These are phyloP conservation scores for Hypoxylon crocopeplum DNA, from an alignment of 495 filamentous ascomycete species.

Conservation along the genomic window DNA sequence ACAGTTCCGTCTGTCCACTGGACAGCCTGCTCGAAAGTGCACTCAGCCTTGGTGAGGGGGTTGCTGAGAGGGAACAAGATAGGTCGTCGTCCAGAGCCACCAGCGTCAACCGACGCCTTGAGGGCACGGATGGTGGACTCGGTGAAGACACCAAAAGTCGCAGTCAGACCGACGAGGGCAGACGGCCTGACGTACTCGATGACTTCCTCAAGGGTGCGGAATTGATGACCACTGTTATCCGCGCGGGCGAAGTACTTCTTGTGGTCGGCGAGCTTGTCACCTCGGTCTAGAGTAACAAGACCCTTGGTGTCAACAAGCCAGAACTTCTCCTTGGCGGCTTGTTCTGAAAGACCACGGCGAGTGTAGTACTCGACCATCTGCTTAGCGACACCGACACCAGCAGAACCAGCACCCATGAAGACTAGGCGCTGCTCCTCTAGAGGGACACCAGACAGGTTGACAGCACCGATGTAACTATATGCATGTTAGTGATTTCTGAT, in stretches of 20 bases:
- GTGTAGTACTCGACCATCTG: constrained; percentile 97
- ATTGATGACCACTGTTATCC: constrained; percentile 92
- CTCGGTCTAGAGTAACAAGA: constrained; percentile 90
- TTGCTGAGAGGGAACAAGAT: constrained; percentile 96
- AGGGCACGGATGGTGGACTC: constrained; percentile 84
- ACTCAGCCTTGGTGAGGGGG: constrained; percentile 94
- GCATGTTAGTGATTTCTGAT: constrained; percentile 13
- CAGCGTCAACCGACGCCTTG: constrained; percentile 66
- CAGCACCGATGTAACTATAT: constrained; percentile 83
- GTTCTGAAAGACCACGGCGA: constrained; percentile 89
- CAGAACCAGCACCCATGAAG: constrained; percentile 94
- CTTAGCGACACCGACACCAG: constrained; percentile 95
- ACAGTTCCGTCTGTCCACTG: constrained; percentile 86
- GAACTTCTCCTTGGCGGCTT: constrained; percentile 88
- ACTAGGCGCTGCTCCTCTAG: constrained; percentile 91
- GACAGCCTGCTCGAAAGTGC: constrained; percentile 91
- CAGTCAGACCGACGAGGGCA: constrained; percentile 92
- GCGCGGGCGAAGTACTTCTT: constrained; percentile 95
- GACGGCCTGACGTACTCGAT: constrained; percentile 94
- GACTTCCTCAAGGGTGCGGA: constrained; percentile 87
- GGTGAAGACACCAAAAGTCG: constrained; percentile 93
- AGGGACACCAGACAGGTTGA: constrained; percentile 84
- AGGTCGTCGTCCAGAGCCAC: constrained; percentile 77
- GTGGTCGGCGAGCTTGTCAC: constrained; percentile 93
- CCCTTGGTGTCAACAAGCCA: constrained; percentile 98